Conservation (phyloP, 768 basidiomycete genomes). For the Amanita jacksonii region DNA sequence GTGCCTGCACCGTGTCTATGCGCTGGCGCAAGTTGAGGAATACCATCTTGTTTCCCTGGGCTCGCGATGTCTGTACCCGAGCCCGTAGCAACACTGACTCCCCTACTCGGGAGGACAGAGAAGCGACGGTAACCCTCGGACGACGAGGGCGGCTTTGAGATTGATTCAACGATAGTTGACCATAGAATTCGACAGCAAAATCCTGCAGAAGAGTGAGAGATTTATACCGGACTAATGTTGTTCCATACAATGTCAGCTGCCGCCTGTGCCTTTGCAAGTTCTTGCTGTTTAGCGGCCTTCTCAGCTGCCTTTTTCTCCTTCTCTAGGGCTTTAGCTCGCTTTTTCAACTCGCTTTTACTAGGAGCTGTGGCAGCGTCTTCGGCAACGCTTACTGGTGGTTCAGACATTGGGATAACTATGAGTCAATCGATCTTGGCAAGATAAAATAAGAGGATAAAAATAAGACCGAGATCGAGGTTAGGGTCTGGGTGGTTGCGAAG, state of each 20-base stretch:
- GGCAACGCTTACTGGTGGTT: slow-evolving; percentile 13
- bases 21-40: slow-evolving; percentile 90
- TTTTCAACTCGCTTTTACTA: slow-evolving; percentile 86
- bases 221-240: slow-evolving; percentile 4
- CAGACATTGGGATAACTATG: slow-evolving; percentile 20
- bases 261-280: slow-evolving; percentile 57
- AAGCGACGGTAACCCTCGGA: slow-evolving; percentile 52
- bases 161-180: slow-evolving; percentile 82
- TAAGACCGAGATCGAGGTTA: slow-evolving; percentile 16
- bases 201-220: slow-evolving; percentile 39
- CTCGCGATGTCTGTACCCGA: slow-evolving; percentile 83
- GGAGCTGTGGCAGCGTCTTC: slow-evolving; percentile 37
- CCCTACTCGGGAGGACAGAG: slow-evolving; percentile 57
- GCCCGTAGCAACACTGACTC: slow-evolving; percentile 79
- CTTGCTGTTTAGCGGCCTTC: slow-evolving; percentile 70
- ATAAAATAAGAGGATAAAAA: slow-evolving; percentile 4
- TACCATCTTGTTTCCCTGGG: slow-evolving; percentile 92
- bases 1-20: slow-evolving; percentile 77
- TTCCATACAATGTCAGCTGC: slow-evolving; percentile 53
- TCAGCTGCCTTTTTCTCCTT: slow-evolving; percentile 87
- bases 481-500: slow-evolving; percentile 1
- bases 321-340: slow-evolving; percentile 82
- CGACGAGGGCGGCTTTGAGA: slow-evolving; percentile 68
- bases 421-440: background rate
- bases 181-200: slow-evolving; percentile 72